A percentile compares a stretch with the other conserved stretches of the same genome.
Evolutionary conservation across 805 yeast species (phyloP).

Genomic region (Scheffersomyces coipomensis): DNA sequence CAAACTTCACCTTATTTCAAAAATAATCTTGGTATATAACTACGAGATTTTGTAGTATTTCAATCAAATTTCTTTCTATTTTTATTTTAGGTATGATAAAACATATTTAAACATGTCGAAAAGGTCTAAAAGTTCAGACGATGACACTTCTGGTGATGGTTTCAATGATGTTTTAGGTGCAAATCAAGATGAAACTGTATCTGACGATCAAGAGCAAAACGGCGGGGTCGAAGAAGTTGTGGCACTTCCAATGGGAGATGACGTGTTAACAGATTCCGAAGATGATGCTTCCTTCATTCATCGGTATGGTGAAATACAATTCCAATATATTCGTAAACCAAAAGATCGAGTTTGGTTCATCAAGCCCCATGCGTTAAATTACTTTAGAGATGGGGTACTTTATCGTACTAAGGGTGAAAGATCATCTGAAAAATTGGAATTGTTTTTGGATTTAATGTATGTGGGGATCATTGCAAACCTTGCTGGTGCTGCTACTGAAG

Average conservation of each 20-base stretch:
- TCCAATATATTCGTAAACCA: constrained; percentile 47
- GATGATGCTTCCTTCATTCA: constrained; percentile 43
- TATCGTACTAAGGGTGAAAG: constrained; percentile 58
- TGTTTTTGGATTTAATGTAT: constrained; percentile 61
- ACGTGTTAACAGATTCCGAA: constrained; percentile 24
- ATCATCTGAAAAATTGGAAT: constrained; percentile 49
- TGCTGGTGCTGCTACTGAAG: constrained; percentile 51
- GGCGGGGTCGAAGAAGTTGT: no score
- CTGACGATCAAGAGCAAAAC: no score
- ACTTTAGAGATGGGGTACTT: constrained; percentile 55
- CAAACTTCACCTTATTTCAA: no score
- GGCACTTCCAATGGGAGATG: constrained; percentile 1
- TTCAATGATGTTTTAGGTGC: no score
- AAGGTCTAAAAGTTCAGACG: no score
- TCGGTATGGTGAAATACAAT: constrained; percentile 49
- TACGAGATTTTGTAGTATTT: no score
- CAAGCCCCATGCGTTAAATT: constrained; percentile 59
- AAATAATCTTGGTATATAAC: no score
- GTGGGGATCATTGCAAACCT: constrained; percentile 63
- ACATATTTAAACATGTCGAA: no score
- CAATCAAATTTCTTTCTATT: no score
- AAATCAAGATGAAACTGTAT: no score
- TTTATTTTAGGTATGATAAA: no score
- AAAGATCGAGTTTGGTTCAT: constrained; percentile 38
- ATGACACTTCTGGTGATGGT: no score